Evolutionary conservation across 169 alveolate species (phyloP).

Genomic region (Plasmodium inui): DNA sequence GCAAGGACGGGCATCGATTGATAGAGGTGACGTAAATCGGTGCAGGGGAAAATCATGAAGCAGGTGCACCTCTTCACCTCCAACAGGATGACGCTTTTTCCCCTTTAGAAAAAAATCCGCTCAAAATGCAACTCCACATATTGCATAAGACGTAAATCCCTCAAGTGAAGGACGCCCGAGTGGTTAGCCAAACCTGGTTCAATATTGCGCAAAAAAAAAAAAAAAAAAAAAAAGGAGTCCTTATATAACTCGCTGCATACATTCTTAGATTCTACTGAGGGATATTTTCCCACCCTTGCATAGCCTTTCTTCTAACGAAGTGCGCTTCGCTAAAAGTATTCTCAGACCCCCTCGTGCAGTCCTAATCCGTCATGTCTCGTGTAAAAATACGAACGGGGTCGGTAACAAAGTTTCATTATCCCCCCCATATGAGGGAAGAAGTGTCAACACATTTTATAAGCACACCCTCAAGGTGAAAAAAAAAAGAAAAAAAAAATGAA

Average conservation of each 20-base stretch:
- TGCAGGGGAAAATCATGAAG: too few relatives aligned
- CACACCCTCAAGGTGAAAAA: neutral
- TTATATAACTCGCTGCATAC: neutral
- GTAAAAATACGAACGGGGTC: neutral
- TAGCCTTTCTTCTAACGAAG: neutral
- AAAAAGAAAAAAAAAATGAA: constrained; percentile 20
- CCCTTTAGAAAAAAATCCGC: neutral
- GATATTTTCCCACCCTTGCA: neutral
- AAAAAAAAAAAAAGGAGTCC: neutral
- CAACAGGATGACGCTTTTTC: too few relatives aligned
- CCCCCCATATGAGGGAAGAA: neutral
- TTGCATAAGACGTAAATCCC: neutral
- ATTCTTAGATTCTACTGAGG: neutral
- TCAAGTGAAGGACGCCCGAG: neutral
- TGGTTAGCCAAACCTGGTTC: neutral
- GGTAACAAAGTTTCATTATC: neutral
- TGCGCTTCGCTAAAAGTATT: neutral
- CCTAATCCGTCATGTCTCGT: neutral
- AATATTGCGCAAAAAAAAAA: neutral
- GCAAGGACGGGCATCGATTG: too few relatives aligned
- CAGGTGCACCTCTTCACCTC: too few relatives aligned
- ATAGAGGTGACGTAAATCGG: too few relatives aligned
- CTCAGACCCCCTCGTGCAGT: neutral
- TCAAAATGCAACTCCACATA: neutral
- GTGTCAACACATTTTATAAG: neutral